phyloP scores from a whole-genome alignment of 306 rosid species.

The Inga oerstediana region DNA sequence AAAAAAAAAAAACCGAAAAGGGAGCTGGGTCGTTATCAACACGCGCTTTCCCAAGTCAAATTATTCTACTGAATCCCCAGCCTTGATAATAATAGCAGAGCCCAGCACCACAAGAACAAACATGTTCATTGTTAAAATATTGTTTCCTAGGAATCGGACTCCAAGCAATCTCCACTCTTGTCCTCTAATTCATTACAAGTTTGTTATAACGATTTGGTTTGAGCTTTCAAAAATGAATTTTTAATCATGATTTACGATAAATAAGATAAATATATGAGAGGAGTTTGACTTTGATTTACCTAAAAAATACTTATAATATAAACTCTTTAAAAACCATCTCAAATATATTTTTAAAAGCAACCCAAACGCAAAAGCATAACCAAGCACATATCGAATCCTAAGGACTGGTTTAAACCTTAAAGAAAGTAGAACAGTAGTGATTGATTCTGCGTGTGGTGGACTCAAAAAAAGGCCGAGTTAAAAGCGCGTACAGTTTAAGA shows the following conservation, averaged over 20 bases:
- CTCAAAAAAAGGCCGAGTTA: not conserved
- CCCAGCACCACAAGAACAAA: not conserved
- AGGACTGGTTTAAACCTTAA: not conserved
- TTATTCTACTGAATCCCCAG: not conserved
- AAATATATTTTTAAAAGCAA: not conserved
- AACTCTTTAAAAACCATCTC: too few species aligned
- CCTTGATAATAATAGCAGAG: not conserved
- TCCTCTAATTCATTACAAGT: not conserved
- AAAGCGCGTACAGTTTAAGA: conserved; percentile 9
- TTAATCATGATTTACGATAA: too few species aligned
- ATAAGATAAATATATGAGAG: too few species aligned
- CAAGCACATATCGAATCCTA: not conserved
- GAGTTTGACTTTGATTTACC: too few species aligned
- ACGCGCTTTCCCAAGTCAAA: conserved; percentile 28
- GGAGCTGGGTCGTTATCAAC: not conserved
- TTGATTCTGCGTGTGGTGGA: not conserved
- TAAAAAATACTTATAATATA: too few species aligned
- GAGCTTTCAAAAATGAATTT: too few species aligned
- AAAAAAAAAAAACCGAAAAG: not conserved
- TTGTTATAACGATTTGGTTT: too few species aligned
- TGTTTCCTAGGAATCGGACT: not conserved
- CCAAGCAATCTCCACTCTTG: not conserved
- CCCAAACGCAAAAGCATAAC: not conserved
- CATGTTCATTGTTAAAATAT: not conserved
- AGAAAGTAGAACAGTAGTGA: not conserved